Evolutionary conservation across 257 asterid species (phyloP), one percentile per base, ranked within the genome.

Genomic region (Vinca minor): DNA sequence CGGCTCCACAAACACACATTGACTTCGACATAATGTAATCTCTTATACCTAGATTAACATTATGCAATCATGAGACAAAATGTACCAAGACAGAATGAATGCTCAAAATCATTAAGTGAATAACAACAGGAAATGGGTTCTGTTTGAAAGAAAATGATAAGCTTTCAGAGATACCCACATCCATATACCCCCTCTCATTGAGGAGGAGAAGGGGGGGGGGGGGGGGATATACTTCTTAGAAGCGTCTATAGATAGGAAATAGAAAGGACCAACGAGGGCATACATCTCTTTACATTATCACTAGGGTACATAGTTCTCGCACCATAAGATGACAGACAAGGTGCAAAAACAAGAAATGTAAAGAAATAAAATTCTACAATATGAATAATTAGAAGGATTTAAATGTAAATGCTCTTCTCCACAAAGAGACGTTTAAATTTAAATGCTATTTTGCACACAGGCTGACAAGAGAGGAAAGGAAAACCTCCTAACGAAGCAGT

Each of bases 1-100:
- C 77, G 20, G 92, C 97, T 73, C 97, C 97, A 77, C 99, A 93
- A 4, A 83, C 77, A 60, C 99, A 93, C 65, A 74, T 67, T 5
- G 88, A 84, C 71, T 81, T 89, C 14, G 95, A 85, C 50, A 93
- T 89, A 50, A 84, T 81, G 74, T 86, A 70, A 67, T 90, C 99
- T 53, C 99, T 78, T 71, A 93, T 93, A 71, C 99, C 99, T 93
- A 77, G 32, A 47, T 62, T 50, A 44, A 78, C 52, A 49, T 20
- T 34, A 41, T 39, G 13, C 34, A 61, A 49, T 65, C 48, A 62
- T 46, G 52, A 71, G 64, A 61, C 5, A 20, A 0, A 61, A 15
- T 2, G 38, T 7, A 18, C 67, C 59, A 59, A 35, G 34, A 36
- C 23, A 17, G 45, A 52, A 28, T n/a, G 23, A 41, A n/a, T 13